phyloP scores from a whole-genome alignment of 2,329 filamentous ascomycete species.

The Trichoderma atrobrunneum region DNA sequence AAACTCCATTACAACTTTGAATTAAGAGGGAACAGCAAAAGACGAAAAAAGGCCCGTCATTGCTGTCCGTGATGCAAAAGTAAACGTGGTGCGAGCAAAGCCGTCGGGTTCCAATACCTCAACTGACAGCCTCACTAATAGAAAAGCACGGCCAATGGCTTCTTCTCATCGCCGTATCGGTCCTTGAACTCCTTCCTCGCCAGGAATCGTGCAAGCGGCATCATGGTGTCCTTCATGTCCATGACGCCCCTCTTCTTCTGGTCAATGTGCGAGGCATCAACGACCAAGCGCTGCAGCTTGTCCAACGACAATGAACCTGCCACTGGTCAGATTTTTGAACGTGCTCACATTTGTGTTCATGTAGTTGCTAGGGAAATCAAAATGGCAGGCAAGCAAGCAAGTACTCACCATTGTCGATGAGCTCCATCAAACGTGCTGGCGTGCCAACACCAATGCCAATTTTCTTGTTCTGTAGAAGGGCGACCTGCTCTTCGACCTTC shows the following conservation, averaged over 20 bases:
- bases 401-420: slow-evolving; percentile 74
- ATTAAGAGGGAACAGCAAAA: not conserved
- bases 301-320: slow-evolving; percentile 65
- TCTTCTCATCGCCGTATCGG: slow-evolving; percentile 60
- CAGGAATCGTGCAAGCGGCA: slow-evolving; percentile 74
- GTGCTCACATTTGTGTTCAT: not conserved
- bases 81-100: not conserved
- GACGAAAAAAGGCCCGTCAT: not conserved
- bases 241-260: slow-evolving; percentile 90
- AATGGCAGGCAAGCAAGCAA: not conserved
- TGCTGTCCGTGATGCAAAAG: not conserved
- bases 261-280: slow-evolving; percentile 92
- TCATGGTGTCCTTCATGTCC: slow-evolving; percentile 91
- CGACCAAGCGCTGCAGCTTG: slow-evolving; percentile 72
- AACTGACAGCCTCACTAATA: slow-evolving; percentile 45
- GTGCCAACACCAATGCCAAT: slow-evolving; percentile 90
- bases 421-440: slow-evolving; percentile 74
- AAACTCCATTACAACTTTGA: not conserved
- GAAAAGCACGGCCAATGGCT: slow-evolving; percentile 61
- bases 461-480: slow-evolving; percentile 65
- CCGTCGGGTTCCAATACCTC: not conserved
- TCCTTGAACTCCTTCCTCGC: slow-evolving; percentile 68
- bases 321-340: slow-evolving; percentile 2
- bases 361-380: not conserved
- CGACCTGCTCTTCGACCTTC: slow-evolving; percentile 83